A percentile compares a stretch with the other conserved stretches of the same genome.
phyloP scores from a whole-genome alignment of 306 rosid species.

The Malus fusca region DNA sequence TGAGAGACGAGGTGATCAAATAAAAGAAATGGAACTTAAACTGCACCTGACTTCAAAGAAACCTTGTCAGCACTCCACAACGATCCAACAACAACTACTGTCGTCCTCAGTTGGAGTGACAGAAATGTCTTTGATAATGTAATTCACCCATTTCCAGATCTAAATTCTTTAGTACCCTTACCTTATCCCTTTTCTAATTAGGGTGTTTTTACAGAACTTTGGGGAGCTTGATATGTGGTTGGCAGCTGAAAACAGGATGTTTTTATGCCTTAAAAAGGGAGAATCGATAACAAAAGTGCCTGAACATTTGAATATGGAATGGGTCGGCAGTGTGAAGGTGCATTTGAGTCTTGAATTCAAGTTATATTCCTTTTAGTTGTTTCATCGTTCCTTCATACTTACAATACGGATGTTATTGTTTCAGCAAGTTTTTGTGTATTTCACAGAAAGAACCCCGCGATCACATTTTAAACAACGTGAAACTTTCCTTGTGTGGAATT shows the following conservation, averaged over 20 bases:
- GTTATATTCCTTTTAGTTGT: conserved; percentile 5
- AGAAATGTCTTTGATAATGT: conserved; percentile 64
- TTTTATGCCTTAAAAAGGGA: conserved; percentile 48
- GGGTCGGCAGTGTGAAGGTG: conserved; percentile 89
- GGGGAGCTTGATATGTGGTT: conserved; percentile 75
- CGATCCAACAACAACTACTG: conserved; percentile 72
- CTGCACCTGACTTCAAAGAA: conserved; percentile 68
- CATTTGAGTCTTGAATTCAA: conserved; percentile 6
- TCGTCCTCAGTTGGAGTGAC: conserved; percentile 81
- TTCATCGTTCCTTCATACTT: conserved; percentile 15
- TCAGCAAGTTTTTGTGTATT: conserved; percentile 69
- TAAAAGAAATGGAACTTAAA: too few species aligned
- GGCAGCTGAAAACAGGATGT: conserved; percentile 98
- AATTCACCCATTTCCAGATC: conserved; percentile 22
- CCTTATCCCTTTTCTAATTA: conserved; percentile 17
- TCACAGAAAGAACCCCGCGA: conserved; percentile 83
- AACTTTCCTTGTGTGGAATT: conserved; percentile 94
- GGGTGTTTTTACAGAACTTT: conserved; percentile 52
- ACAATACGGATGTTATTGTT: conserved; percentile 15
- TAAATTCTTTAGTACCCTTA: conserved; percentile 6
- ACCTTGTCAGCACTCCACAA: conserved; percentile 52
- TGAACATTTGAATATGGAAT: conserved; percentile 87
- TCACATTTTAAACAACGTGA: conserved; percentile 65
- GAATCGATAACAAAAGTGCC: conserved; percentile 99
- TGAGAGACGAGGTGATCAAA: too few species aligned